phyloP scores from a whole-genome alignment of 2,329 filamentous ascomycete genomes.

The Dryadomyces sulphureus region DNA sequence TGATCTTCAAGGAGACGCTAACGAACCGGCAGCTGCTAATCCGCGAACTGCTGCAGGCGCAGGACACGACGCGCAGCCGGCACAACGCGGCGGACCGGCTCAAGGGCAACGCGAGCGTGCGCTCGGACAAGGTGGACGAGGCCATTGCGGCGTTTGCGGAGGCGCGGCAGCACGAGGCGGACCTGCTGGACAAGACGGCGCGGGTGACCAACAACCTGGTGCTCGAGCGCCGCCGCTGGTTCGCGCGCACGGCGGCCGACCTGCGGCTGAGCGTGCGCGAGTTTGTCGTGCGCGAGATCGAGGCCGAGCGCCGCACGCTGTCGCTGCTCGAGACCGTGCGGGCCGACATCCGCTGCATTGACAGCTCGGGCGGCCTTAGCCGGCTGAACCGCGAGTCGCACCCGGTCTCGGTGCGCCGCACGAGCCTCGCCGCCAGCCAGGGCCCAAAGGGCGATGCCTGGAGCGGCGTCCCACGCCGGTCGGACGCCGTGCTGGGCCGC shows the following conservation, averaged over 20 bases:
- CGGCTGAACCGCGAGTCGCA: conserved; percentile 80
- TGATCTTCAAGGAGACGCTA: conserved; percentile 95
- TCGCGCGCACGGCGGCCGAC: conserved; percentile 71
- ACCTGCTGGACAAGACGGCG: conserved; percentile 72
- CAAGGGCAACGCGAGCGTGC: conserved; percentile 73
- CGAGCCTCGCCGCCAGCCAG: conserved; percentile 73
- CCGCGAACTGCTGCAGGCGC: conserved; percentile 82
- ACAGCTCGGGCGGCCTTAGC: conserved; percentile 77
- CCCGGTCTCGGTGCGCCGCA: conserved; percentile 50
- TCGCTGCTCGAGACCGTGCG: conserved; percentile 88
- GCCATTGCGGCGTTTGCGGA: conserved; percentile 86
- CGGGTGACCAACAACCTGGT: conserved; percentile 82
- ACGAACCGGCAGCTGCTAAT: conserved; percentile 96
- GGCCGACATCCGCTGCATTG: conserved; percentile 84
- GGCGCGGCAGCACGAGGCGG: conserved; percentile 65
- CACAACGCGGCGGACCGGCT: conserved; percentile 77
- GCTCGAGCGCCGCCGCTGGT: conserved; percentile 82
- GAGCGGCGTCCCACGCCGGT: conserved; percentile 80
- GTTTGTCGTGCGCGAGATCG: conserved; percentile 87
- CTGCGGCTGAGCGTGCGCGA: conserved; percentile 73
- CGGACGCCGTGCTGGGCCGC: conserved; percentile 58
- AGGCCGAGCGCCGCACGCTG: conserved; percentile 81
- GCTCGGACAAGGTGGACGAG: conserved; percentile 92
- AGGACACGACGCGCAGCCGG: conserved; percentile 70
- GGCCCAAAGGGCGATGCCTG: conserved; percentile 96